Percentiles rank a stretch among this genome's conserved stretches.
phyloP scores from a whole-genome alignment of 371 early-diverging fungal species.

The Saksenaea oblongispora region DNA sequence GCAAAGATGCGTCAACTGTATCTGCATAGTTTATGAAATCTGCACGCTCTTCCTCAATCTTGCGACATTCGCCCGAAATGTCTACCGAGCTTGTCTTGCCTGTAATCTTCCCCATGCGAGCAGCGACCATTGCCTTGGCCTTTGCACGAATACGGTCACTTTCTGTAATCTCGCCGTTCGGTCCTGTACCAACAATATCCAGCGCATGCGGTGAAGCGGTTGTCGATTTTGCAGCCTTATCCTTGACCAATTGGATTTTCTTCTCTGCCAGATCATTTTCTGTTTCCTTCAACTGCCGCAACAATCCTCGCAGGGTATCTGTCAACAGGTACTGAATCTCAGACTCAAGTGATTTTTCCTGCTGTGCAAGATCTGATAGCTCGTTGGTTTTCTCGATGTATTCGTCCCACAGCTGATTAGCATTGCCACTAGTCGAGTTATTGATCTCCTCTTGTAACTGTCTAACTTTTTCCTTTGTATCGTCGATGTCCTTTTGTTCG shows the following conservation, averaged over 20 bases:
- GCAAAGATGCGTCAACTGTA: slow-evolving; percentile 37
- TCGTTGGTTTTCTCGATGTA: slow-evolving; percentile 47
- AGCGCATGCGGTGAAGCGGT: slow-evolving; percentile 13
- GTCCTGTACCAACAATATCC: slow-evolving; percentile 60
- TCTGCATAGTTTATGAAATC: slow-evolving; percentile 49
- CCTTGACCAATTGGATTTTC: slow-evolving; percentile 48
- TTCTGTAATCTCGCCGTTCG: slow-evolving; percentile 59
- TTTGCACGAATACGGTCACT: slow-evolving; percentile 63
- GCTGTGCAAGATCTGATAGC: slow-evolving; percentile 50
- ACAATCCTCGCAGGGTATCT: slow-evolving; percentile 37
- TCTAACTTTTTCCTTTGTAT: slow-evolving; percentile 18
- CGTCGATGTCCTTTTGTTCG: slow-evolving; percentile 23
- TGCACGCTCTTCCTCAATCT: slow-evolving; percentile 53
- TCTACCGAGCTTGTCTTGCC: slow-evolving; percentile 33
- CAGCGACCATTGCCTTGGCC: slow-evolving; percentile 62
- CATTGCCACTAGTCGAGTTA: slow-evolving; percentile 33
- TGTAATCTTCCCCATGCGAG: slow-evolving; percentile 59
- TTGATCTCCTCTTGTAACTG: slow-evolving; percentile 21
- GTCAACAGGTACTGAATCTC: slow-evolving; percentile 52
- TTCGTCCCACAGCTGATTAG: slow-evolving; percentile 37
- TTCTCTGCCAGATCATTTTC: slow-evolving; percentile 55
- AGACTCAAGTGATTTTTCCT: slow-evolving; percentile 51
- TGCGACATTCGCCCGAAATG: slow-evolving; percentile 43
- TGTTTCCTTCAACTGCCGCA: slow-evolving; percentile 50
- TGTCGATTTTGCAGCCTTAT: slow-evolving; percentile 19